phyloP scores from a whole-genome alignment of 306 rosid genomes.

The Prunus salicina region DNA sequence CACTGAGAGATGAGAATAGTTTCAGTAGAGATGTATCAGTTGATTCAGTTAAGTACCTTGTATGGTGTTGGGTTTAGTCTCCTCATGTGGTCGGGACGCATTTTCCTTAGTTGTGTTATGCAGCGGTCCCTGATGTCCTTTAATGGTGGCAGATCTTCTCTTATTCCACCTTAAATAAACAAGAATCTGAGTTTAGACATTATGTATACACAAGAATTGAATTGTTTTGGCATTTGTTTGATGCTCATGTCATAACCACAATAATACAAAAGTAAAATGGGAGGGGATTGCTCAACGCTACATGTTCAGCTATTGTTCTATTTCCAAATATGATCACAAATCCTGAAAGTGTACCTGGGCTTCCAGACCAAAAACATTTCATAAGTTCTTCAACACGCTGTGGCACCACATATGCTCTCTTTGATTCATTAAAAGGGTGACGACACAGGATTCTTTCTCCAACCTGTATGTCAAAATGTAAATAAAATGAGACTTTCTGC shows the following conservation, averaged over 20 bases:
- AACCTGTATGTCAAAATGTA: constrained; percentile 48
- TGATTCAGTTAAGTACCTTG: constrained; percentile 48
- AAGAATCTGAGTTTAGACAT: constrained; percentile 10
- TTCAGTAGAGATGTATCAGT: constrained; percentile 6
- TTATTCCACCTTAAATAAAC: constrained; percentile 43
- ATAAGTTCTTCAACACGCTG: constrained; percentile 90
- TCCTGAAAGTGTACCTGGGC: constrained; percentile 48
- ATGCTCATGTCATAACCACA: background rate
- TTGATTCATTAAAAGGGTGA: constrained; percentile 97
- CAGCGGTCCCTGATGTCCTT: constrained; percentile 74
- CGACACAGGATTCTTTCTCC: constrained; percentile 93
- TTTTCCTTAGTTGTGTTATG: constrained; percentile 74
- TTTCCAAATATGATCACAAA: constrained; percentile 7
- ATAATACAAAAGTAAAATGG: background rate
- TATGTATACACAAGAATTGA: constrained; percentile 14
- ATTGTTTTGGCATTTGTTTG: background rate
- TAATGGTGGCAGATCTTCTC: constrained; percentile 67
- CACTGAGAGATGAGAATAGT: background rate
- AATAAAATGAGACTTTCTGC: constrained; percentile 2
- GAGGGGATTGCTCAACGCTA: background rate
- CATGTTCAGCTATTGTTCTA: background rate
- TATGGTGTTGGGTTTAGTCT: constrained; percentile 96
- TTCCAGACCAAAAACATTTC: constrained; percentile 87
- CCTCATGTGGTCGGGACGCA: constrained; percentile 99
- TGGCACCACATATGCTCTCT: constrained; percentile 98